These are phyloP conservation scores for Geotrichum aggregatum DNA, from an alignment of 1,139 yeast species.

Conservation along the genomic window DNA sequence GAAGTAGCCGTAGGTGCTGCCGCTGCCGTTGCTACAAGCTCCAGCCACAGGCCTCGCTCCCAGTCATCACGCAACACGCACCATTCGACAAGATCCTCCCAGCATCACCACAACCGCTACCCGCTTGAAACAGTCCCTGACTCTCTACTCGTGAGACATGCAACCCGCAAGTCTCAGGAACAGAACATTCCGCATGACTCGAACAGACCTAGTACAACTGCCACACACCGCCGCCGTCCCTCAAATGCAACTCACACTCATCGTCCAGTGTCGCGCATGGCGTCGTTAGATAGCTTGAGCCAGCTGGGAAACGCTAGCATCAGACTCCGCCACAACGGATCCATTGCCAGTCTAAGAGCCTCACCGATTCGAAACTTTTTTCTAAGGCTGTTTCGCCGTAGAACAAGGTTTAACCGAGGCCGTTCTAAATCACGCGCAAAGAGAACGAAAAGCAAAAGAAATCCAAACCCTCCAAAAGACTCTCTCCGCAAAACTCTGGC, in stretches of 20 bases:
- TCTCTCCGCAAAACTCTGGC: background rate
- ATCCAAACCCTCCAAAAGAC: too few relatives aligned
- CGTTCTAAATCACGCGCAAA: background rate
- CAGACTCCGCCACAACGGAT: background rate
- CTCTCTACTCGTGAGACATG: background rate
- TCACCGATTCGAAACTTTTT: slow-evolving; percentile 8
- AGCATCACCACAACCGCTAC: background rate
- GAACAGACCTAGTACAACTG: background rate
- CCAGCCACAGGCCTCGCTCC: background rate
- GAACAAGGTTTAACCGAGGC: background rate
- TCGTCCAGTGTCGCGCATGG: background rate
- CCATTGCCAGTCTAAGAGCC: background rate
- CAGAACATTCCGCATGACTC: background rate
- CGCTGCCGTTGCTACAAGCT: slow-evolving; percentile 2
- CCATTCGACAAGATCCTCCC: background rate
- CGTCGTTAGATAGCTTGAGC: slow-evolving; percentile 7
- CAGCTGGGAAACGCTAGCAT: slow-evolving; percentile 7
- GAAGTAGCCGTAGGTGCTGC: slow-evolving; percentile 12
- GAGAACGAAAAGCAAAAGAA: too few relatives aligned
- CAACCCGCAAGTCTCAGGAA: background rate
- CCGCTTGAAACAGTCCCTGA: background rate
- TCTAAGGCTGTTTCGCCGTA: slow-evolving; percentile 8
- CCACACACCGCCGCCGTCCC: background rate
- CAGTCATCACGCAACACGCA: background rate
- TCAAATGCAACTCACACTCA: background rate